Base-by-base conservation (phyloP, 495 filamentous ascomycete genomes). In the Lentithecium fluviatile region DNA sequence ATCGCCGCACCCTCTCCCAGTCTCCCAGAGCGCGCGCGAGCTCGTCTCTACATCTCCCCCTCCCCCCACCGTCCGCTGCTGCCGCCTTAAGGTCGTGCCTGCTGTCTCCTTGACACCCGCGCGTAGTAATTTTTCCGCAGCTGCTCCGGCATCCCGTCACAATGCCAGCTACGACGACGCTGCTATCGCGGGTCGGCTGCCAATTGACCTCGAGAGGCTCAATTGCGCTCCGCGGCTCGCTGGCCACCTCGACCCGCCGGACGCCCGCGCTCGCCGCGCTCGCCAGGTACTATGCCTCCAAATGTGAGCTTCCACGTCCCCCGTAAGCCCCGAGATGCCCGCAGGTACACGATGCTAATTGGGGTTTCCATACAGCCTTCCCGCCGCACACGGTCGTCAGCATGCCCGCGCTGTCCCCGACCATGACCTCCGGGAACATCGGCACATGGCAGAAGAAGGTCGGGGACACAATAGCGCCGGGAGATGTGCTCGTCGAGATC, bases 401-500 rank as follows among this genome's bases (percentile, higher is more conserved):
- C 81, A 99, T 99, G 95, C 95, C 95, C 40, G 95, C 95, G 56
- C 78, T 99, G 71, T 97, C 95, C 43, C 95, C 95, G 32, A 99
- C 95, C 51, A 99, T 99, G 95, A 89, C 87, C 37, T 80, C 88
- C 47, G 95, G 95, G 66, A 96, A 96, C 77, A 96, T 99, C 76
- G 95, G 95, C 62, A 81, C 88, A 52, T 99, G 95, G 95, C 88
- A 97, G 78, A 97, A 97, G 84, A 91, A 96, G 79, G 80, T 85
- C 68, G 95, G 95, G 72, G 95, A 99, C 74, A 69, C 77, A 52
- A 85, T 99, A 71, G 75, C 83, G 57, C 91, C 95, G 45, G 95
- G 95, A 71, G 95, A 99, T 76, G 92, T 97, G n/a, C 77, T 99
- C 58, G 95, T 97, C 26, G 95, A 99, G 80, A 97, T 99, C 72